phyloP scores from a whole-genome alignment of 73 alveolate genomes.

The Paramecium octaurelia region DNA sequence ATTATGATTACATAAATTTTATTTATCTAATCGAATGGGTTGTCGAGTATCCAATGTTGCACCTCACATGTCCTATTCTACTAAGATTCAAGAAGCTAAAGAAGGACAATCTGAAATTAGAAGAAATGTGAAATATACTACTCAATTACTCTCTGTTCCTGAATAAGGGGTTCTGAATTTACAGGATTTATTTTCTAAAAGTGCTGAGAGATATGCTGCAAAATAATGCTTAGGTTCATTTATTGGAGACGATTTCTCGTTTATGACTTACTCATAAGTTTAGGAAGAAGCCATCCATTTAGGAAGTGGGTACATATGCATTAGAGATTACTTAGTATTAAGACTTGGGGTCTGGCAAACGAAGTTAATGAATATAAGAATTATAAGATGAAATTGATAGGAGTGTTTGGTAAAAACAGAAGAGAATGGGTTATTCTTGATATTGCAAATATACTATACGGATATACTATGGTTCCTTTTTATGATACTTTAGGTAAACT shows the following conservation, averaged over 20 bases:
- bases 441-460: conserved; percentile 69
- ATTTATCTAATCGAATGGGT: background rate
- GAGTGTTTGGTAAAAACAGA: conserved; percentile 81
- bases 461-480: conserved; percentile 73
- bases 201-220: background rate
- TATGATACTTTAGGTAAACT: conserved; percentile 65
- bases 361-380: conserved; percentile 19
- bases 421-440: conserved; percentile 80
- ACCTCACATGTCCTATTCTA: conserved; percentile 59
- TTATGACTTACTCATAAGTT: conserved; percentile 27
- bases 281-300: background rate
- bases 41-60: background rate
- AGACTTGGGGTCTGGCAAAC: background rate
- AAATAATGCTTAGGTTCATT: background rate
- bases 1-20: background rate
- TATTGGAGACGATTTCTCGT: background rate
- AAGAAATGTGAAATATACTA: conserved; percentile 68
- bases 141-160: conserved; percentile 22
- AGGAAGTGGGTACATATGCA: background rate
- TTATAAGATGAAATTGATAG: conserved; percentile 53
- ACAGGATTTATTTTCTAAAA: background rate
- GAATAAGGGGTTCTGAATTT: background rate
- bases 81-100: conserved; percentile 60
- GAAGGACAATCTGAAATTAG: conserved; percentile 75
- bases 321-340: background rate